Conservation (phyloP, 2,329 filamentous ascomycete species). For the Apiospora hydei region DNA sequence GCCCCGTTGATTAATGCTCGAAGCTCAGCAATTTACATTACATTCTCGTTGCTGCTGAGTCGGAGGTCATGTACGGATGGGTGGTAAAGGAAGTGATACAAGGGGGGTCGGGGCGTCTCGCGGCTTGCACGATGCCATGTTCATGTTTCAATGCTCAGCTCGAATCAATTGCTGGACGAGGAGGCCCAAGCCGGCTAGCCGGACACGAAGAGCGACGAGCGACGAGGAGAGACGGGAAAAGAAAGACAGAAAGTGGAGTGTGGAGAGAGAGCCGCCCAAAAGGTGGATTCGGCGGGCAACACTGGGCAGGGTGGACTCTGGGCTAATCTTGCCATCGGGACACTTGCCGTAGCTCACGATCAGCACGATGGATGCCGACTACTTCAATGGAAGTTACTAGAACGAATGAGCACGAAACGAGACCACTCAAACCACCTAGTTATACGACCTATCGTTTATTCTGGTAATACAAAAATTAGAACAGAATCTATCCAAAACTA, state of each 20-base stretch:
- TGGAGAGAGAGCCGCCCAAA: slow-evolving; percentile 9
- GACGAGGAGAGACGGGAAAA: not conserved
- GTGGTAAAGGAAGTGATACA: not conserved
- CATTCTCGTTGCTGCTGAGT: not conserved
- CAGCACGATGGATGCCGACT: not conserved
- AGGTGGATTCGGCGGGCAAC: slow-evolving; percentile 14
- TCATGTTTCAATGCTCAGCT: slow-evolving; percentile 17
- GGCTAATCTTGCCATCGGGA: not conserved
- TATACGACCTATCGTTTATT: not conserved
- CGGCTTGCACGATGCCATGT: not conserved
- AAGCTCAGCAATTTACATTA: not conserved
- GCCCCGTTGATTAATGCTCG: not conserved
- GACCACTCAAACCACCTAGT: not conserved
- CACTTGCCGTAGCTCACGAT: not conserved
- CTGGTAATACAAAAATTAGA: too few species aligned
- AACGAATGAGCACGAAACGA: not conserved
- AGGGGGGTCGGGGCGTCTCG: slow-evolving; percentile 13
- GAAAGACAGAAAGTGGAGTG: not conserved
- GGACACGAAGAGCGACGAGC: slow-evolving; percentile 16
- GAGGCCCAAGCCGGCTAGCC: slow-evolving; percentile 17
- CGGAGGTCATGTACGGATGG: not conserved
- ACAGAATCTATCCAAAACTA: too few species aligned
- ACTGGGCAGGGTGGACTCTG: slow-evolving; percentile 11
- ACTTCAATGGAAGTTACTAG: not conserved
- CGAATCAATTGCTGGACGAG: not conserved